These are phyloP conservation scores for Heterobasidion irregulare DNA, from an alignment of 1,284 basidiomycete genomes.

Conservation along the genomic window DNA sequence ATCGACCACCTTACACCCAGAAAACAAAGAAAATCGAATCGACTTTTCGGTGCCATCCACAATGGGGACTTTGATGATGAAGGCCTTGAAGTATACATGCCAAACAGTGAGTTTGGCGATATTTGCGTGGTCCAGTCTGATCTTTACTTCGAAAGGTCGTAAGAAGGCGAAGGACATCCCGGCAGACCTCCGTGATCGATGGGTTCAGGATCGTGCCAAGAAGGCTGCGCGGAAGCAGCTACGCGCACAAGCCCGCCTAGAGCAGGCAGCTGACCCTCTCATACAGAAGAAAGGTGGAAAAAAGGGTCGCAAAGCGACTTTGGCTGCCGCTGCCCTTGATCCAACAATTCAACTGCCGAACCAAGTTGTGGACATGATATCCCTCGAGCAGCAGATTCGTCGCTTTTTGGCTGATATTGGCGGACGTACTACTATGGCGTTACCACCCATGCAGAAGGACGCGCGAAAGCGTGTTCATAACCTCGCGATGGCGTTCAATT, in stretches of 20 bases:
- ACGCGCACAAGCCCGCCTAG: conserved; percentile 49
- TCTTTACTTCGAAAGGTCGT: conserved; percentile 26
- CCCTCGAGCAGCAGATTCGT: conserved; percentile 62
- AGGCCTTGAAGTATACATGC: conserved; percentile 18
- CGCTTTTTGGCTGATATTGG: conserved; percentile 54
- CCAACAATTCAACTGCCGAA: conserved; percentile 38
- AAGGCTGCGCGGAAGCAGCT: conserved; percentile 74
- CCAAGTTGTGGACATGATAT: conserved; percentile 42
- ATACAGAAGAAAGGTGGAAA: conserved; percentile 52
- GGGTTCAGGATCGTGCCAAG: conserved; percentile 74
- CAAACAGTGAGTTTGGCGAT: conserved; percentile 14
- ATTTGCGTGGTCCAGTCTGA: background rate
- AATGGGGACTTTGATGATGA: conserved; percentile 49
- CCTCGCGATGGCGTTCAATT: conserved; percentile 62
- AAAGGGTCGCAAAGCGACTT: conserved; percentile 59
- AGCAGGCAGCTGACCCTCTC: conserved; percentile 47
- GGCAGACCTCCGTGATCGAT: conserved; percentile 58
- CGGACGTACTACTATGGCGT: conserved; percentile 43
- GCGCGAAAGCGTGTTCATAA: conserved; percentile 27
- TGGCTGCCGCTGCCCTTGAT: conserved; percentile 41
- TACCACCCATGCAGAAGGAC: conserved; percentile 73
- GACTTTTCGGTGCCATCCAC: conserved; percentile 55
- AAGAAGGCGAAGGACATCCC: conserved; percentile 55
- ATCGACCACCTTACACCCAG: conserved; percentile 34
- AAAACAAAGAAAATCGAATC: conserved; percentile 45